These are phyloP conservation scores for Acacia melanoxylon DNA, from an alignment of 306 rosid genomes.

Conservation along the genomic window DNA sequence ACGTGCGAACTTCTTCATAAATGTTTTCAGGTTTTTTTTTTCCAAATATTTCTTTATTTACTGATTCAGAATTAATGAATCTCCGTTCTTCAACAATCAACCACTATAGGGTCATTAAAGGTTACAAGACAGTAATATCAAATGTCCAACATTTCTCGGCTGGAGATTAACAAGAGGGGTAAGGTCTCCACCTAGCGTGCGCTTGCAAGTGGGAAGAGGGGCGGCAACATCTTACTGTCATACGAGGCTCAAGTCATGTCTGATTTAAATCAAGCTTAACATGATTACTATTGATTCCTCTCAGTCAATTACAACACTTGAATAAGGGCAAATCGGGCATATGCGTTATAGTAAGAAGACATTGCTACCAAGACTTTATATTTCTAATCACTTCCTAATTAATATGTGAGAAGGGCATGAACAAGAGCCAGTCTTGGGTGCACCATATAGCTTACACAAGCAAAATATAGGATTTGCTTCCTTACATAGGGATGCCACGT, in stretches of 20 bases:
- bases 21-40: neutral
- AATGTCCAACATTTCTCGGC: neutral
- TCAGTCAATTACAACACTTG: neutral
- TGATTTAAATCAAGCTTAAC: neutral
- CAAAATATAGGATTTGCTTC: neutral
- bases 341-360: slow-evolving; percentile 14
- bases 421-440: neutral
- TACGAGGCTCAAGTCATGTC: neutral
- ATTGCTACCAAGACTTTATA: slow-evolving; percentile 26
- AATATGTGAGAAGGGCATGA: neutral
- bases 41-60: neutral
- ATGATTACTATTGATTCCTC: neutral
- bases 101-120: neutral
- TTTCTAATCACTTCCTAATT: slow-evolving; percentile 14
- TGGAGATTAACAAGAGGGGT: neutral
- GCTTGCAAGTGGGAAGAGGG: neutral
- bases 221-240: too few species aligned
- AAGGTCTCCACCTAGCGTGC: neutral
- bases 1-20: neutral
- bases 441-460: neutral
- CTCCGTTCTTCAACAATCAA: neutral
- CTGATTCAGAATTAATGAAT: neutral
- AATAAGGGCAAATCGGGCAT: slow-evolving; percentile 16
- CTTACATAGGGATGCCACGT: neutral
- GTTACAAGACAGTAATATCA: neutral